Percentiles rank a stretch among this genome's conserved stretches.
These are phyloP conservation scores for Leccinum truebloodii DNA, from an alignment of 768 basidiomycete species.

Conservation along the genomic window DNA sequence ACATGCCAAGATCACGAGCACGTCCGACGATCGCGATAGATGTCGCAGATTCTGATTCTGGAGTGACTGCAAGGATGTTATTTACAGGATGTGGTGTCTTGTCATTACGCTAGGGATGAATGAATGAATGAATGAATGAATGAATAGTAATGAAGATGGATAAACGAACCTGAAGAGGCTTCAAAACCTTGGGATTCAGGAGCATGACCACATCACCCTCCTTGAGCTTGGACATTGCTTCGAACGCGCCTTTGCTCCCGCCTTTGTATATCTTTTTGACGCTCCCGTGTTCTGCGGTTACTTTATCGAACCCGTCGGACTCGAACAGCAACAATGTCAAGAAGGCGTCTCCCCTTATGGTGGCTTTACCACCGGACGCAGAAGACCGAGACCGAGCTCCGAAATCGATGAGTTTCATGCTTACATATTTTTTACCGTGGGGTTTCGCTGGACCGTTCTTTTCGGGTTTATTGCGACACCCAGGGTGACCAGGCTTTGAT, in stretches of 20 bases:
- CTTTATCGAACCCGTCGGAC: slow-evolving; percentile 66
- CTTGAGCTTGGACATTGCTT: slow-evolving; percentile 78
- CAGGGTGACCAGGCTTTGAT: slow-evolving; percentile 9
- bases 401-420: slow-evolving; percentile 82
- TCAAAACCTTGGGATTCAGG: slow-evolving; percentile 83
- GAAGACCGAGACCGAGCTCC: slow-evolving; percentile 61
- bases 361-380: slow-evolving; percentile 53
- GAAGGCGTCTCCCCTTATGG: slow-evolving; percentile 79
- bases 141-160: neutral
- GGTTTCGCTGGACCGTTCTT: slow-evolving; percentile 35
- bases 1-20: slow-evolving; percentile 86
- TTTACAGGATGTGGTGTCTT: slow-evolving; percentile 72
- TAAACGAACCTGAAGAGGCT: slow-evolving; percentile 76
- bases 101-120: slow-evolving; percentile 24
- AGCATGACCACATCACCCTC: slow-evolving; percentile 91
- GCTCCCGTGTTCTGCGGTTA: slow-evolving; percentile 51
- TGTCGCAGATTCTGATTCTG: slow-evolving; percentile 72
- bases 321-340: slow-evolving; percentile 88
- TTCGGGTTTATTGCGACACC: slow-evolving; percentile 14
- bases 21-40: slow-evolving; percentile 85
- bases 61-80: slow-evolving; percentile 87
- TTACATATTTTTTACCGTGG: slow-evolving; percentile 79
- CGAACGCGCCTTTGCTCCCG: slow-evolving; percentile 92
- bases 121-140: neutral
- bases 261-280: slow-evolving; percentile 75